Percentiles rank a stretch among this genome's conserved stretches.
These are phyloP conservation scores for Penicillium maclennaniae DNA, from an alignment of 495 filamentous ascomycete species.

Conservation along the genomic window DNA sequence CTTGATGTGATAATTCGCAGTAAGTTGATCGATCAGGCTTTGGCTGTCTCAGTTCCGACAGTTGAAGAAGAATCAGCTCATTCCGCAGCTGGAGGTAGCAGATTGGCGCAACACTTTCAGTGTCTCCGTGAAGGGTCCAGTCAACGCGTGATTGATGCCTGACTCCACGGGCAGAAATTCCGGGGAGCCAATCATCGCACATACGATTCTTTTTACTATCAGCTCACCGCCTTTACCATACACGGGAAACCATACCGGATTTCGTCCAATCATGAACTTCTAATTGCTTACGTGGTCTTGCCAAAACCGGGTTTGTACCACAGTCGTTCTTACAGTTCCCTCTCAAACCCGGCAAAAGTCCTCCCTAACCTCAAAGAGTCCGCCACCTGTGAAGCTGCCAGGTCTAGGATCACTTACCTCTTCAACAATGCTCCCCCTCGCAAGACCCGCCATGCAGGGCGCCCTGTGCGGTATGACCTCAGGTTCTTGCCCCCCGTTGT, in stretches of 20 bases:
- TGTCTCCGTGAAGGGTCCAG: neutral
- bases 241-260: neutral
- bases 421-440: slow-evolving; percentile 29
- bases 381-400: slow-evolving; percentile 20
- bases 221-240: slow-evolving; percentile 24
- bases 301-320: slow-evolving; percentile 7
- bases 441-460: slow-evolving; percentile 29
- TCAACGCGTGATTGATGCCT: neutral
- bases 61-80: neutral
- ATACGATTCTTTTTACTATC: slow-evolving; percentile 20
- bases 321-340: slow-evolving; percentile 13
- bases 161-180: neutral
- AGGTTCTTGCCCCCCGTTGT: neutral
- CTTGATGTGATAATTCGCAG: neutral
- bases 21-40: neutral
- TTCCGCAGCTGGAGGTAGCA: neutral
- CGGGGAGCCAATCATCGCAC: slow-evolving; percentile 16
- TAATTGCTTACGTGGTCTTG: slow-evolving; percentile 15
- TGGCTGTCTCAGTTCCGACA: neutral
- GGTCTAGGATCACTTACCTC: slow-evolving; percentile 3
- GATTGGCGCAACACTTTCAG: neutral
- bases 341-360: slow-evolving; percentile 18
- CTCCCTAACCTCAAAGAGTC: slow-evolving; percentile 17
- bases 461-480: slow-evolving; percentile 26
- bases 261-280: slow-evolving; percentile 6